Conservation (phyloP, 1,284 basidiomycete genomes). For the Sporisorium iseilematis-ciliati region DNA sequence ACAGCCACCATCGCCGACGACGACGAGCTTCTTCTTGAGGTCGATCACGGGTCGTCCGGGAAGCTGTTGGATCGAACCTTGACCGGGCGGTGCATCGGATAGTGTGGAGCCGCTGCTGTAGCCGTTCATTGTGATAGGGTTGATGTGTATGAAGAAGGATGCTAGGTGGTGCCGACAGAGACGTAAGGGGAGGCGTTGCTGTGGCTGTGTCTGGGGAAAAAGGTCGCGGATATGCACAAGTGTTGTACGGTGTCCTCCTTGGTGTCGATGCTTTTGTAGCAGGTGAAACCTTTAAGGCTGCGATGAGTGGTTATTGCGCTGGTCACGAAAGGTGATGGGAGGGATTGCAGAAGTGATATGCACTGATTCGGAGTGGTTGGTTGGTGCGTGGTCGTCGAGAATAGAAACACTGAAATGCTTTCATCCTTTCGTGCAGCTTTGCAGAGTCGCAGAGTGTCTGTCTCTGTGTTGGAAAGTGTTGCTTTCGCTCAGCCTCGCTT, state of each 20-base stretch:
- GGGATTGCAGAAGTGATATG: background rate
- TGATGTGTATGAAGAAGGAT: background rate
- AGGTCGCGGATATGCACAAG: background rate
- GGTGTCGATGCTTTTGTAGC: too few relatives aligned
- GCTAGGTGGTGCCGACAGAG: too few relatives aligned
- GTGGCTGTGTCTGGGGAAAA: background rate
- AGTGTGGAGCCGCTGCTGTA: conserved; percentile 51
- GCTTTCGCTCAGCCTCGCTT: conserved; percentile 1
- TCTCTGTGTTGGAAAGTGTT: conserved; percentile 5
- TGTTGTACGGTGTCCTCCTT: too few relatives aligned
- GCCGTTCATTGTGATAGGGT: conserved; percentile 34
- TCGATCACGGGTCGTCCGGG: conserved; percentile 59
- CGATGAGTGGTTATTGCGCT: background rate
- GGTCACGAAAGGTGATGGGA: background rate
- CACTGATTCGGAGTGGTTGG: background rate
- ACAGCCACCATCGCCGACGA: conserved; percentile 82
- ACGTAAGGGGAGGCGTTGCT: background rate
- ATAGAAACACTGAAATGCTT: background rate
- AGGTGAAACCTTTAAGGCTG: background rate
- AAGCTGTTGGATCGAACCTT: conserved; percentile 41
- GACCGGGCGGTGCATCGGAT: conserved; percentile 49
- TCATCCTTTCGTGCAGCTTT: too few relatives aligned
- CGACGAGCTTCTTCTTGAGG: conserved; percentile 69
- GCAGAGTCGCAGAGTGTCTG: background rate
- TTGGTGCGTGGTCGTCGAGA: conserved; percentile 4